A percentile compares a stretch with the other conserved stretches of the same genome.
phyloP scores from a whole-genome alignment of 2,329 filamentous ascomycete species.

The Trichoderma atroviride region DNA sequence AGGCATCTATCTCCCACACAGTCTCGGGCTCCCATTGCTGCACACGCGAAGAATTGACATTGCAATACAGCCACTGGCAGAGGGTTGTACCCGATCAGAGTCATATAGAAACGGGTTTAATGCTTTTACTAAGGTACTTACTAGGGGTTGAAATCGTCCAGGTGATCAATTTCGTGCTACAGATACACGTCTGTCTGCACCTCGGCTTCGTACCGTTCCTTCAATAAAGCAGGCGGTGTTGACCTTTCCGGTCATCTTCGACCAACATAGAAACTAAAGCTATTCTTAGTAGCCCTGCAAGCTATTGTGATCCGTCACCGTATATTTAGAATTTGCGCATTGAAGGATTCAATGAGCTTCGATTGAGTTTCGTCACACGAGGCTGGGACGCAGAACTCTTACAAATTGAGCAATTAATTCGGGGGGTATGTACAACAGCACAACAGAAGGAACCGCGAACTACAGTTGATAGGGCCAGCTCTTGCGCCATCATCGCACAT shows the following conservation, averaged over 20 bases:
- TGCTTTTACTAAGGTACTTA: not conserved
- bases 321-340: not conserved
- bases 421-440: no score
- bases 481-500: no score
- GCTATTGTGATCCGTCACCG: not conserved
- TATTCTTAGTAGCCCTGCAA: not conserved
- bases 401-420: not conserved
- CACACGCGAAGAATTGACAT: not conserved
- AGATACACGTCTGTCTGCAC: not conserved
- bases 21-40: no score
- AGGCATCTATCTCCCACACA: no score
- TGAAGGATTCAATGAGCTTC: not conserved
- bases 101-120: not conserved
- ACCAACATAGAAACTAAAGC: not conserved
- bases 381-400: not conserved
- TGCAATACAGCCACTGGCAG: not conserved
- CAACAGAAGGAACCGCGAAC: no score
- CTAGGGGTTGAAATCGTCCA: not conserved
- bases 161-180: not conserved
- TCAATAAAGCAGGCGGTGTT: not conserved
- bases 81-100: not conserved
- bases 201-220: not conserved
- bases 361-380: not conserved
- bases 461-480: no score
- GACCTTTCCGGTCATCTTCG: conserved; percentile 2